A percentile compares a stretch with the other conserved stretches of the same genome.
Evolutionary conservation across 1,284 basidiomycete genomes (phyloP).

Genomic region (Pholiota adiposa): DNA sequence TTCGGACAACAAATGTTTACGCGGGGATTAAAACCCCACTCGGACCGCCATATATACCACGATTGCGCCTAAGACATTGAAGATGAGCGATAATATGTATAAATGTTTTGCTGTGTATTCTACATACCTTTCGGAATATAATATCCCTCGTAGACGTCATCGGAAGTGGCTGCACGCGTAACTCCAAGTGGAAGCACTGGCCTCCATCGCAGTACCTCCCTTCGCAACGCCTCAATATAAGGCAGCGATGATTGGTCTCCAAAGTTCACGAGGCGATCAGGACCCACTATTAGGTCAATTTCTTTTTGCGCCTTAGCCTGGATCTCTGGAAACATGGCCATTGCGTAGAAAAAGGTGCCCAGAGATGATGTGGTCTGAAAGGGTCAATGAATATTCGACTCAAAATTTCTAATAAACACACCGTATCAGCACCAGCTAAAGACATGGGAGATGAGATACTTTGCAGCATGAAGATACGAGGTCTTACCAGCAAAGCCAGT

Average conservation of each 20-base stretch:
- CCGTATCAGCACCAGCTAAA: slow-evolving; percentile 17
- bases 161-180: slow-evolving; percentile 18
- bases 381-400: background rate
- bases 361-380: slow-evolving; percentile 16
- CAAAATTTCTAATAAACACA: background rate
- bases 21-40: too few species aligned
- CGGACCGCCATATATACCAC: too few species aligned
- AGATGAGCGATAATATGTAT: background rate
- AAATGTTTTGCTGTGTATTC: background rate
- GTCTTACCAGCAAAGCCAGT: slow-evolving; percentile 6
- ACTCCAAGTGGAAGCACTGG: slow-evolving; percentile 21
- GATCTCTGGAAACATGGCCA: slow-evolving; percentile 15
- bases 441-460: background rate
- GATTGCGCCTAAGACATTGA: slow-evolving; percentile 16
- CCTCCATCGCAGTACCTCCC: slow-evolving; percentile 32
- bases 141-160: slow-evolving; percentile 29
- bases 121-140: slow-evolving; percentile 26
- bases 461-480: background rate
- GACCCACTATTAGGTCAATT: slow-evolving; percentile 28
- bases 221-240: slow-evolving; percentile 36
- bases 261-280: slow-evolving; percentile 33
- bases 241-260: slow-evolving; percentile 36
- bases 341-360: slow-evolving; percentile 17
- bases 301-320: slow-evolving; percentile 19
- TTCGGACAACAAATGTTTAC: too few species aligned